A percentile compares a stretch with the other conserved stretches of the same genome.
These are phyloP conservation scores for Colletotrichum melonis DNA, from an alignment of 2,329 filamentous ascomycete species.

Conservation along the genomic window DNA sequence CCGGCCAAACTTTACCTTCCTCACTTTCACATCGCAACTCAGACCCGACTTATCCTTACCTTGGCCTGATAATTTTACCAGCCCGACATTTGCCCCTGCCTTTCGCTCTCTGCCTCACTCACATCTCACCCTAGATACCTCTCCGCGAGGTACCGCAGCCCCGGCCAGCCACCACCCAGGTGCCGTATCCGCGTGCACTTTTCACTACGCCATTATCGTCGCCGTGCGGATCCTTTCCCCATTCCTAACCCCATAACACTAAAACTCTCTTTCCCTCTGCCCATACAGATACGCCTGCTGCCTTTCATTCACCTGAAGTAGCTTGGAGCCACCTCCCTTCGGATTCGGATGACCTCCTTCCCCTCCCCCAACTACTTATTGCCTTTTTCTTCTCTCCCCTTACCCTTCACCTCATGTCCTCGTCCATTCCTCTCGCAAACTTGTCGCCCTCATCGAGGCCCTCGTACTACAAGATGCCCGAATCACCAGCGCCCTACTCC, in stretches of 20 bases:
- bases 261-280: conserved; percentile 27
- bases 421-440: conserved; percentile 35
- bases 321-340: conserved; percentile 5
- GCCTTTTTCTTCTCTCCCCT: conserved; percentile 7
- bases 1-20: neutral
- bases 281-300: neutral
- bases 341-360: conserved; percentile 23
- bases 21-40: neutral
- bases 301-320: conserved; percentile 30
- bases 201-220: neutral
- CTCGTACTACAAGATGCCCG: conserved; percentile 47
- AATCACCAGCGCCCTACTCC: conserved; percentile 25
- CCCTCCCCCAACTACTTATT: neutral
- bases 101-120: neutral
- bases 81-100: neutral
- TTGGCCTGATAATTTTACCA: neutral
- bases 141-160: neutral
- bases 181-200: conserved; percentile 9
- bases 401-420: conserved; percentile 33
- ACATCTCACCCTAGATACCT: neutral
- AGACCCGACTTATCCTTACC: neutral
- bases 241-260: conserved; percentile 17
- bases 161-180: neutral
- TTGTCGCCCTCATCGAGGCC: conserved; percentile 33
- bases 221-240: conserved; percentile 29